Percentiles rank a stretch among this genome's conserved stretches.
phyloP scores from a whole-genome alignment of 2,329 filamentous ascomycete genomes.

The Phyllosticta capitalensis region DNA sequence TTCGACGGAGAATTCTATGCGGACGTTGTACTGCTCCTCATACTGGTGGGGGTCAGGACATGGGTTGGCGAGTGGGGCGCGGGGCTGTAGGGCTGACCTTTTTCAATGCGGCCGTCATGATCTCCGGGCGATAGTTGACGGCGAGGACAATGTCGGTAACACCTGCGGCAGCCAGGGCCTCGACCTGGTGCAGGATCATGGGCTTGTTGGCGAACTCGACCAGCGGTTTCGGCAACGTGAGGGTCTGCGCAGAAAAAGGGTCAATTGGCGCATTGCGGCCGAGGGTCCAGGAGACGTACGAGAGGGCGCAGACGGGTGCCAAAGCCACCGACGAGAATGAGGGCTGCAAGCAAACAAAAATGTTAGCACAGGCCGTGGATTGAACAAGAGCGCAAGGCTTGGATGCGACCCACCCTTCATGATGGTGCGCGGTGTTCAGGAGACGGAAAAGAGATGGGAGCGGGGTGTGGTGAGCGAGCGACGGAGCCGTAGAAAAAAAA shows the following conservation, averaged over 20 bases:
- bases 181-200: slow-evolving; percentile 98
- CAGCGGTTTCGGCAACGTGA: slow-evolving; percentile 92
- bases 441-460: background rate
- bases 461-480: slow-evolving; percentile 2
- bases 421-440: slow-evolving; percentile 5
- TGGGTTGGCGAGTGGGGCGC: background rate
- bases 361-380: slow-evolving; percentile 6
- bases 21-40: slow-evolving; percentile 83
- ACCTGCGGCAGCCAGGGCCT: slow-evolving; percentile 83
- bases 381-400: background rate
- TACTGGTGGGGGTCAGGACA: slow-evolving; percentile 45
- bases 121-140: slow-evolving; percentile 96
- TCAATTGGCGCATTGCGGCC: slow-evolving; percentile 20
- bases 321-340: slow-evolving; percentile 98
- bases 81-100: slow-evolving; percentile 50
- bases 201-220: slow-evolving; percentile 98
- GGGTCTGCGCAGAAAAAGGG: slow-evolving; percentile 51
- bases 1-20: slow-evolving; percentile 95
- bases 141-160: slow-evolving; percentile 97
- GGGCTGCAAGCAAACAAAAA: slow-evolving; percentile 47
- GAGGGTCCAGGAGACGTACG: slow-evolving; percentile 42
- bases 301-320: slow-evolving; percentile 95
- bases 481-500: slow-evolving; percentile 1
- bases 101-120: slow-evolving; percentile 89
- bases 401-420: slow-evolving; percentile 12